Evolutionary conservation across 2,329 filamentous ascomycete species (phyloP).

Genomic region (Ceratocystiopsis minuta): DNA sequence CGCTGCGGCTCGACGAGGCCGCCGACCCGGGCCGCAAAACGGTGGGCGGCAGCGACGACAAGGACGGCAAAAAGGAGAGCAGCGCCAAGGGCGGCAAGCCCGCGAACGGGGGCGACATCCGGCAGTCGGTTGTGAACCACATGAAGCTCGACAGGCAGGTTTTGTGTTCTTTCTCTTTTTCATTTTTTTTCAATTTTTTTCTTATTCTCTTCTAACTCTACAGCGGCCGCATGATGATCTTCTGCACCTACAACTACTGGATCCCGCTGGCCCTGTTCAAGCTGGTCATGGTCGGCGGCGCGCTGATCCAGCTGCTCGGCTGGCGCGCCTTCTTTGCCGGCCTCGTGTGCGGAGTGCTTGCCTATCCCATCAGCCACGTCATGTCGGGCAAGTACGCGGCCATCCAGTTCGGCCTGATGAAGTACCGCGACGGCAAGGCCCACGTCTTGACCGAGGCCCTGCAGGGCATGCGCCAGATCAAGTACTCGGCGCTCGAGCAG

Average conservation of each 20-base stretch:
- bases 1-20: constrained; percentile 17
- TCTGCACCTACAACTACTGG: constrained; percentile 17
- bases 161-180: no score
- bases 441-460: constrained; percentile 19
- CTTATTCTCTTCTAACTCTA: constrained; percentile 2
- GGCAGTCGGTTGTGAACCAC: constrained; percentile 19
- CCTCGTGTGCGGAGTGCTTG: constrained; percentile 12
- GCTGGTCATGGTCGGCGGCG: constrained; percentile 15
- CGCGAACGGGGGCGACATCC: constrained; percentile 10
- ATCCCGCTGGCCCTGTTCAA: constrained; percentile 18
- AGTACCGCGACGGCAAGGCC: constrained; percentile 18
- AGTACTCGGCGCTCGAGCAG: constrained; percentile 19
- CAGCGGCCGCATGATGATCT: constrained; percentile 15
- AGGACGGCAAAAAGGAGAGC: constrained; percentile 6
- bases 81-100: not conserved
- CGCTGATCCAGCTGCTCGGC: constrained; percentile 15
- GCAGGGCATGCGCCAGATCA: constrained; percentile 21
- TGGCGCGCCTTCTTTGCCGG: constrained; percentile 17
- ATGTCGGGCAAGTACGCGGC: constrained; percentile 15
- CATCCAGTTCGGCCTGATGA: constrained; percentile 19
- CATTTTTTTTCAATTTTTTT: no score
- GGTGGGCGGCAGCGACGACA: not conserved
- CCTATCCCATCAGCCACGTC: constrained; percentile 14
- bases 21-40: constrained; percentile 9
- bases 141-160: constrained; percentile 19